phyloP scores from a whole-genome alignment of 192 early-diverging fungal genomes.

The Dimargaris verticillata region DNA sequence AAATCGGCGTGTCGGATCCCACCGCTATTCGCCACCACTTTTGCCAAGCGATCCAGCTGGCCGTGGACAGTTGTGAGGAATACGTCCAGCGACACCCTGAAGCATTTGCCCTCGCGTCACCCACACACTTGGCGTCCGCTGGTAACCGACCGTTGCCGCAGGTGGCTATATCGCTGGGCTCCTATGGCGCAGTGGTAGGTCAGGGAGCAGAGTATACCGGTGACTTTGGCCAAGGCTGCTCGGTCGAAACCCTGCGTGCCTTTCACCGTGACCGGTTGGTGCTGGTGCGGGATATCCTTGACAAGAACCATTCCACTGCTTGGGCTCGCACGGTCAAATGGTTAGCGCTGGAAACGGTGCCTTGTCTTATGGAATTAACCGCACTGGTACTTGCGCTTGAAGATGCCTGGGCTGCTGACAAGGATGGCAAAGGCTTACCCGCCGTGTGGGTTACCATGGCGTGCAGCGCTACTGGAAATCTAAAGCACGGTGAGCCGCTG shows the following conservation, averaged over 20 bases:
- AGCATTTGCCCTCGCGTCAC: no score
- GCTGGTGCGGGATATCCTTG: not conserved
- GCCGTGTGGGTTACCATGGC: not conserved
- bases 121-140: no score
- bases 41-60: not conserved
- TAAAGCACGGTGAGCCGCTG: not conserved
- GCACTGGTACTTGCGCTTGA: not conserved
- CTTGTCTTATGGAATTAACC: not conserved
- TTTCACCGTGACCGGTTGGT: not conserved
- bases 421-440: no score
- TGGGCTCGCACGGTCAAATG: not conserved
- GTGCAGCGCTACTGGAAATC: not conserved
- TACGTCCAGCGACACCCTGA: no score
- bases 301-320: not conserved
- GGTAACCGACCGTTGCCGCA: not conserved
- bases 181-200: not conserved
- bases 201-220: slow-evolving; percentile 1
- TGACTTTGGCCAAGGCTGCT: not conserved
- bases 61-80: not conserved
- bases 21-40: not conserved
- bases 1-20: no score
- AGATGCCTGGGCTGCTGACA: not conserved
- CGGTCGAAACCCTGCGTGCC: not conserved
- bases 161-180: not conserved
- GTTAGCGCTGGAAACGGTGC: not conserved